Percentiles rank a stretch among this genome's conserved stretches.
These are phyloP conservation scores for Hypoxylon sp. DNA, from an alignment of 2,329 filamentous ascomycete genomes.

Conservation along the genomic window DNA sequence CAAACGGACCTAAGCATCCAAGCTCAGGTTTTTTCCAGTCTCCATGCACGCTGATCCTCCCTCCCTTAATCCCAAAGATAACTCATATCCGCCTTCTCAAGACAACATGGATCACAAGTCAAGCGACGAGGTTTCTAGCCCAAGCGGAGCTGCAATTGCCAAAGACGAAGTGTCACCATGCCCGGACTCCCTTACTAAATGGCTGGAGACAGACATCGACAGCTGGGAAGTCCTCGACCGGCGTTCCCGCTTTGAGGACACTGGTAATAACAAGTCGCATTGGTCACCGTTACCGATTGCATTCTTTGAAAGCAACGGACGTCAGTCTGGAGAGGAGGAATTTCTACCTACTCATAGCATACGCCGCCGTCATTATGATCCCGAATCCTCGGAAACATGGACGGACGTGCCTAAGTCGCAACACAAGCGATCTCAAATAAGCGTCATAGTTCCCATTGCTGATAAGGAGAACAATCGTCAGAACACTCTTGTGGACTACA, in stretches of 20 bases:
- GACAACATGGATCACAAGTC: neutral
- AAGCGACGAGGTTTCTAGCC: no score
- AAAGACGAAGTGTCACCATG: neutral
- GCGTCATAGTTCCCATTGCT: no score
- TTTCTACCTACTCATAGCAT: neutral
- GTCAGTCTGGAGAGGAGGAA: neutral
- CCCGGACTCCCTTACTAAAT: neutral
- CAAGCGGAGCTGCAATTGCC: neutral
- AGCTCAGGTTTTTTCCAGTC: neutral
- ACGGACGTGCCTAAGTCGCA: neutral
- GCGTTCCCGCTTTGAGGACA: neutral
- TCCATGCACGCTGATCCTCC: neutral
- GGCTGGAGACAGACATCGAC: neutral
- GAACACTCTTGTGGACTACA: neutral
- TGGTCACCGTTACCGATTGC: neutral
- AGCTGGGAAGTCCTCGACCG: conserved; percentile 12
- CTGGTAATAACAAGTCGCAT: neutral
- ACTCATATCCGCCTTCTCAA: neutral
- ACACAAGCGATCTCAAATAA: neutral
- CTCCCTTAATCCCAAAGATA: no score
- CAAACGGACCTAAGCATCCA: neutral
- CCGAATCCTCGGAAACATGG: neutral
- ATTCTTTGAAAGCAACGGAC: neutral
- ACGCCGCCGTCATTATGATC: neutral
- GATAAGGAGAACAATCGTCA: neutral